Evolutionary conservation across 805 yeast genomes (phyloP), one percentile per base, ranked within the genome.

Genomic region (Kodamaea restingae): DNA sequence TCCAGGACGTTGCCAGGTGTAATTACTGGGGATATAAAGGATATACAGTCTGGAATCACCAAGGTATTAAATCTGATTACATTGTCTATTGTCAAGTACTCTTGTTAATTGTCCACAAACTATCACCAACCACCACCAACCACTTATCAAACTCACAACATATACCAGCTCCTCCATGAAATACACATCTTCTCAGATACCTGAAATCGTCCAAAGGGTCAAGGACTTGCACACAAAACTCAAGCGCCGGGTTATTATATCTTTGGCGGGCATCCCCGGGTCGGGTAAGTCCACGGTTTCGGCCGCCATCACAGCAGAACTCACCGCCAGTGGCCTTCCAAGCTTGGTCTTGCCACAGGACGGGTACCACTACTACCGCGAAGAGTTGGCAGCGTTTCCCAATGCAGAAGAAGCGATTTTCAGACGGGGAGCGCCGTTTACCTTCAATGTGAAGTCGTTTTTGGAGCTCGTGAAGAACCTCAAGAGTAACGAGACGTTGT

Each of bases 401-500:
- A 76, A 87, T 47, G 71, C 86, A 0, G 65, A 55, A 8, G 65
- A 61, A 24, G 91, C 95, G 0, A 61, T 78, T 21, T 56, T 61
- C 18, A 67, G 86, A 44, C 71, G 97, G 35, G 97, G 97, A 0
- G 83, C 96, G 0, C 95, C 96, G 2, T 76, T 71, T 49, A 88
- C 97, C 0, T 91, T 90, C 62, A 90, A 90, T 53, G 75, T 84
- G 58, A 14, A 48, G n/a, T 41, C 33, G 10, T 45, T 45, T 22
- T 37, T 43, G 14, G 37, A 14, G 15, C 18, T 33, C 9, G 49
- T 54, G 5, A 32, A 26, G 31, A 20, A 29, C 24, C 41, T 31
- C 25, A 36, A 35, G 29, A 33, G 18, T 12, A 36, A 18, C 10
- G 43, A 33, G n/a, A 22, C 26, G 4, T 7, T 22, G 20, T 70